A percentile compares a stretch with the other conserved stretches of the same genome.
Conservation (phyloP, 2,329 filamentous ascomycete genomes). For the Colletotrichum acutatum region DNA sequence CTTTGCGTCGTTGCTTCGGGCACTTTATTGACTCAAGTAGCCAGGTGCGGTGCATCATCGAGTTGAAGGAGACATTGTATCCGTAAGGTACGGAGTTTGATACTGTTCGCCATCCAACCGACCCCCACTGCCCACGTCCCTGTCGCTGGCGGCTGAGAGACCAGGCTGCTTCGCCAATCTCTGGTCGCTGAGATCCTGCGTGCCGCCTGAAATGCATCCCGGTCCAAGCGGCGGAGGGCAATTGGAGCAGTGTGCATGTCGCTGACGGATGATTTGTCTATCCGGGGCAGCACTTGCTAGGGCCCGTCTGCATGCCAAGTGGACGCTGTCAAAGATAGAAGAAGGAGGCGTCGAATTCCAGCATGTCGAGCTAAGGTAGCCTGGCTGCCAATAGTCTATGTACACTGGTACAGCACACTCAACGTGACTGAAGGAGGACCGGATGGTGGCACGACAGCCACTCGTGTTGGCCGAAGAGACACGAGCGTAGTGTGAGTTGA, state of each 20-base stretch:
- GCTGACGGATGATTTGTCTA: conserved; percentile 25
- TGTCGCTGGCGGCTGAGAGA: conserved; percentile 6
- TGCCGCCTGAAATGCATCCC: neutral
- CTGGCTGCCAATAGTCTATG: neutral
- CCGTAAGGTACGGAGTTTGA: neutral
- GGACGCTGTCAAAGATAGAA: conserved; percentile 9
- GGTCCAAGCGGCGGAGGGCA: neutral
- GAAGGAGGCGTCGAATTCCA: neutral
- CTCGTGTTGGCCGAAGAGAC: neutral
- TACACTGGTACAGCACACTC: neutral
- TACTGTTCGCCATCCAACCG: conserved; percentile 2
- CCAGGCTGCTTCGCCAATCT: conserved; percentile 31
- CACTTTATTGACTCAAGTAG: conserved; percentile 19
- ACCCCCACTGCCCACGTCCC: neutral
- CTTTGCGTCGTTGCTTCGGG: neutral
- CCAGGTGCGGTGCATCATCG: neutral
- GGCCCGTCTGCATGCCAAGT: conserved; percentile 32
- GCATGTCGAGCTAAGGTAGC: conserved; percentile 6
- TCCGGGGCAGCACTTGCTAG: conserved; percentile 21
- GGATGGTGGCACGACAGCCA: conserved; percentile 1
- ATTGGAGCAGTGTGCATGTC: conserved; percentile 20
- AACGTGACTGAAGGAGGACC: conserved; percentile 7
- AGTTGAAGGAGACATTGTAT: neutral
- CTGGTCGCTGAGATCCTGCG: conserved; percentile 27
- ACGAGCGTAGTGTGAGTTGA: neutral